Base-by-base conservation (phyloP, 1,284 basidiomycete species). In the Apiotrichum domesticum region DNA sequence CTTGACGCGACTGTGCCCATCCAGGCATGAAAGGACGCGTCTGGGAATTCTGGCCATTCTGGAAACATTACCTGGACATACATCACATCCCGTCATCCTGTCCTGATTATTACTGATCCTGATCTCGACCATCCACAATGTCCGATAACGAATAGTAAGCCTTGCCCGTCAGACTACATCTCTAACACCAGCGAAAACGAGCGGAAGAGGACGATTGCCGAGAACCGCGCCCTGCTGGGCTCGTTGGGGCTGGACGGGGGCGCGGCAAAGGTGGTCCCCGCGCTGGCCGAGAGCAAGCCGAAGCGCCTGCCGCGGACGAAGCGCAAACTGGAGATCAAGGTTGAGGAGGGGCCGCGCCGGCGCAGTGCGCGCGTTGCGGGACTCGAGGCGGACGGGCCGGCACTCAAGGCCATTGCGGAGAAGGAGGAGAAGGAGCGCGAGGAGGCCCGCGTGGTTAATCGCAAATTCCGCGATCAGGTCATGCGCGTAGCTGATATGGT, bases 161-260 rank as follows among this genome's bases (percentile, higher is more conserved):
- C 21, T 15, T 21, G 21, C 21, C 21, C 21, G 5, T 1, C 34
- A 21, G 4, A 5, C 14, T 9, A 13, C n/a, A 4, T 21, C 34
- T 6, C 11, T 29, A 6, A 15, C 29, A 46, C 14, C 53, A 78
- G 75, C 63, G 76, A 78, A 59, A 56, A 66, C 37, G 72, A 77
- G 62, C 70, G 78, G 9, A 72, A 69, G 52, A 70, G 72, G 57
- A 77, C 68, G 33, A 79, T 79, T 46, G 71, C 72, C 2, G 71
- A 72, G 56, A 79, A 79, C 62, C 66, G 70, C 41, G 64, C 62
- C 3, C 69, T 79, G 6, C 69, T 79, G 40, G 68, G 71, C 15
- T 66, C 66, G n/a, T 65, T 79, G 21, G 75, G 76, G 4, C 63
- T 79, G 33, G 72, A 74, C 54, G 62, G 64, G 4, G 61, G 60